phyloP scores from a whole-genome alignment of 2,329 filamentous ascomycete species.

The Sphaerulina vaccinii region DNA sequence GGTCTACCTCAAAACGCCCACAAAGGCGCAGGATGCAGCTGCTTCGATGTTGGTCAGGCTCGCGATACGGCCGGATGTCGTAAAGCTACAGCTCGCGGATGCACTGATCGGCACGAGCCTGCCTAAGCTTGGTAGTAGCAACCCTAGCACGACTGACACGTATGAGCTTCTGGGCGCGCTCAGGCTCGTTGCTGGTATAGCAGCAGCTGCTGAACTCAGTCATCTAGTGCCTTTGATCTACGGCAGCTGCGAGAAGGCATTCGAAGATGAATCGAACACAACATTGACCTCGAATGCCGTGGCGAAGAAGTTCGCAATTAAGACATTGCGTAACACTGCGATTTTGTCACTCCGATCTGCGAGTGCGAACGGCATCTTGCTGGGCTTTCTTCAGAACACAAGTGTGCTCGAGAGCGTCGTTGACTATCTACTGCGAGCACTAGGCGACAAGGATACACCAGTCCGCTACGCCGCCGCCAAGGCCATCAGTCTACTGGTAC shows the following conservation, averaged over 20 bases:
- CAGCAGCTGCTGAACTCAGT: conserved; percentile 70
- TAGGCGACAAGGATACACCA: conserved; percentile 86
- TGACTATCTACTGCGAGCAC: conserved; percentile 71
- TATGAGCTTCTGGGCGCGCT: conserved; percentile 78
- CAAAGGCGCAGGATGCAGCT: conserved; percentile 89
- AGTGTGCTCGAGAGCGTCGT: conserved; percentile 71
- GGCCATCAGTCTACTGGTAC: conserved; percentile 79
- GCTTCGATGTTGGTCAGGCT: conserved; percentile 77
- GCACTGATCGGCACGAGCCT: conserved; percentile 71
- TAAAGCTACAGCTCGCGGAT: conserved; percentile 67
- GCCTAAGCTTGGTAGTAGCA: conserved; percentile 47
- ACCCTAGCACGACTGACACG: conserved; percentile 40
- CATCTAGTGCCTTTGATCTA: conserved; percentile 67
- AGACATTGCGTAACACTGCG: conserved; percentile 74
- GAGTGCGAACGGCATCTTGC: conserved; percentile 25
- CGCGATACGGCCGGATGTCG: conserved; percentile 85
- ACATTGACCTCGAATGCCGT: conserved; percentile 70
- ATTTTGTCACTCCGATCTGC: conserved; percentile 59
- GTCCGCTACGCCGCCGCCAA: conserved; percentile 91
- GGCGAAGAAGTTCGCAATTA: conserved; percentile 78
- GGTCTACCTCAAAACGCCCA: conserved; percentile 68
- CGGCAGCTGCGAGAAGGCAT: conserved; percentile 59
- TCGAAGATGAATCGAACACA: conserved; percentile 52
- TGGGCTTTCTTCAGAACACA: conserved; percentile 38
- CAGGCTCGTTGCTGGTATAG: conserved; percentile 73